phyloP scores from a whole-genome alignment of 257 asterid species.

The Agastache rugosa region DNA sequence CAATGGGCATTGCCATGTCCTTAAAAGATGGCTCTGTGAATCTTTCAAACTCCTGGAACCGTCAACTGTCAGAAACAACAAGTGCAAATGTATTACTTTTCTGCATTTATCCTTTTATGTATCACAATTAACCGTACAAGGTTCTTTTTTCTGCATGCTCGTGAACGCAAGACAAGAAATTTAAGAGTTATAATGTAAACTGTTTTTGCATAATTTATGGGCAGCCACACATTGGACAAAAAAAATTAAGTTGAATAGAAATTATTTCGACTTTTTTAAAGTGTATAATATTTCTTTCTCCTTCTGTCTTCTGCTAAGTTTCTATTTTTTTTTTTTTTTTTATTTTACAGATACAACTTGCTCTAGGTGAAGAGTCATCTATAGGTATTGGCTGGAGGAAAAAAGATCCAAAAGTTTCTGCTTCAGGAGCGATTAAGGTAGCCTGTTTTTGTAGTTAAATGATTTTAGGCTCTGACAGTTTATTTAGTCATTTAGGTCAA shows the following conservation, averaged over 20 bases:
- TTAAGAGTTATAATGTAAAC: neutral
- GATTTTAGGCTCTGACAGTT: conserved; percentile 13
- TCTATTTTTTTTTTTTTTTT: conserved; percentile 19
- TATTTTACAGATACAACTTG: conserved; percentile 76
- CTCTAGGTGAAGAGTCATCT: conserved; percentile 84
- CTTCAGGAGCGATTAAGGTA: conserved; percentile 94
- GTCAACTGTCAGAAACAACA: conserved; percentile 79
- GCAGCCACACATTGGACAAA: conserved; percentile 12
- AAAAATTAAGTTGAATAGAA: conserved; percentile 2
- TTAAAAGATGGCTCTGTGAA: conserved; percentile 88
- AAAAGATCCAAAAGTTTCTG: conserved; percentile 76
- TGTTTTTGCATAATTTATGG: neutral
- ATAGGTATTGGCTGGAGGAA: conserved; percentile 91
- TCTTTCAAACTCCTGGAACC: conserved; percentile 91
- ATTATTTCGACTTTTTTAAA: conserved; percentile 26
- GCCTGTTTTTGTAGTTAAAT: conserved; percentile 24
- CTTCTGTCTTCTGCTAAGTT: conserved; percentile 10
- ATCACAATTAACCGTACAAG: conserved; percentile 8
- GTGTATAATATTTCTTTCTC: conserved; percentile 3
- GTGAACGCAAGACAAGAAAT: neutral
- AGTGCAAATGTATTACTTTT: conserved; percentile 70
- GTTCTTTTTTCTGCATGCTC: conserved; percentile 20
- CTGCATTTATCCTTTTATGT: conserved; percentile 20
- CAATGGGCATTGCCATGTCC: conserved; percentile 81
- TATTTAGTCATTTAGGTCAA: conserved; percentile 19